Evolutionary conservation across 805 yeast genomes (phyloP).

Genomic region (Metschnikowia lunata): DNA sequence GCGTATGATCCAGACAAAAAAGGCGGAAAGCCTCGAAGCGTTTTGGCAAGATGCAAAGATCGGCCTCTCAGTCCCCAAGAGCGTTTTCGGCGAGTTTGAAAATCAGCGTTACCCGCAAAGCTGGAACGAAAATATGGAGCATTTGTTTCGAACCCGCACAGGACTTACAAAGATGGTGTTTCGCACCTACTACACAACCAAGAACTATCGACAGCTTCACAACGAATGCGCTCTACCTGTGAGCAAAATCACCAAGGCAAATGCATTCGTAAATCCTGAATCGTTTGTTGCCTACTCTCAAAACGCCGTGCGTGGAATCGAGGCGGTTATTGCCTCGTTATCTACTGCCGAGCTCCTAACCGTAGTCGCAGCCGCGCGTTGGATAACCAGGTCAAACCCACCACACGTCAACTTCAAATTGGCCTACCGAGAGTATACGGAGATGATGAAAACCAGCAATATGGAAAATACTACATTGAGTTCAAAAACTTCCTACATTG

Average conservation of each 20-base stretch:
- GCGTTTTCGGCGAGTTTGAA: constrained; percentile 15
- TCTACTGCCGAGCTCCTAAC: constrained; percentile 71
- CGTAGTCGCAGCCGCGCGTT: constrained; percentile 72
- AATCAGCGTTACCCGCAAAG: constrained; percentile 21
- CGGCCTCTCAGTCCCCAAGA: constrained; percentile 28
- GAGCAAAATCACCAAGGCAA: constrained; percentile 19
- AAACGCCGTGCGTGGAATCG: constrained; percentile 14
- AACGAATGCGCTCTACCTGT: constrained; percentile 42
- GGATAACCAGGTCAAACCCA: constrained; percentile 52
- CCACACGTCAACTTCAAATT: constrained; percentile 70
- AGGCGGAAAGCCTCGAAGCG: constrained; percentile 43
- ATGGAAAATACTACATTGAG: constrained; percentile 26
- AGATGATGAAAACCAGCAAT: constrained; percentile 45
- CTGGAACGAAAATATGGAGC: constrained; percentile 45
- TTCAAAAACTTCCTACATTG: constrained; percentile 33
- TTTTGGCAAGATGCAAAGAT: constrained; percentile 48
- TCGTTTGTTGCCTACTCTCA: constrained; percentile 22
- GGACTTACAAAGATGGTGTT: constrained; percentile 14
- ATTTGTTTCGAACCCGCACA: constrained; percentile 10
- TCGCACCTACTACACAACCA: constrained; percentile 52
- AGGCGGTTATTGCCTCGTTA: constrained; percentile 33
- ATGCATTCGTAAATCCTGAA: constrained; percentile 25
- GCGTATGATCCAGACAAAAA: constrained; percentile 58
- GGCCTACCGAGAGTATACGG: constrained; percentile 70
- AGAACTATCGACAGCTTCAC: constrained; percentile 50